phyloP scores from a whole-genome alignment of 2,329 filamentous ascomycete species.

The Exophiala oligosperma region DNA sequence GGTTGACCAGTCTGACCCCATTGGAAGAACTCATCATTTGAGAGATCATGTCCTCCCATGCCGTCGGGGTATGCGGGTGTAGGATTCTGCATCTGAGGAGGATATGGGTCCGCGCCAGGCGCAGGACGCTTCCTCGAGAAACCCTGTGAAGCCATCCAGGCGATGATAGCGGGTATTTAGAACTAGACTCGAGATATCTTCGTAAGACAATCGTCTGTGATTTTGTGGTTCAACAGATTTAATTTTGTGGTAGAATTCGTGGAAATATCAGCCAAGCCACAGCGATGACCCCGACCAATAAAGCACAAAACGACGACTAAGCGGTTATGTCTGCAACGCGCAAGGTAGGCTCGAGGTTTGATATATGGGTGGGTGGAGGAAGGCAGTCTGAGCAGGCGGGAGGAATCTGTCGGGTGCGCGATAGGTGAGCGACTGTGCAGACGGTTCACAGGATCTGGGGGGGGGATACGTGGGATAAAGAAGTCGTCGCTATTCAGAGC shows the following conservation, averaged over 20 bases:
- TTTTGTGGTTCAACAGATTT: neutral
- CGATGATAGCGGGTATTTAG: neutral
- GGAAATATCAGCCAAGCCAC: too few species aligned
- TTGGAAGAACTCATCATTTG: constrained; percentile 55
- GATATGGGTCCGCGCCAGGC: constrained; percentile 67
- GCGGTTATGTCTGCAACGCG: neutral
- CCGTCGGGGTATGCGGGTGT: constrained; percentile 37
- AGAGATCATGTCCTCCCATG: constrained; percentile 42
- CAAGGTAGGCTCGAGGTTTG: too few species aligned
- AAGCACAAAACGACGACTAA: neutral
- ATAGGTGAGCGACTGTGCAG: neutral
- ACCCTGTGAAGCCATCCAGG: constrained; percentile 37
- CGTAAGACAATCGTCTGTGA: neutral
- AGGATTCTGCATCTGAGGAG: constrained; percentile 52
- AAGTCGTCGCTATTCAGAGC: neutral
- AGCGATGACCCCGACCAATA: neutral
- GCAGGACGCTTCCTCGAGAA: constrained; percentile 69
- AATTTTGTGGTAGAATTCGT: too few species aligned
- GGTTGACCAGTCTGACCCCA: constrained; percentile 52
- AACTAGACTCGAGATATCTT: neutral
- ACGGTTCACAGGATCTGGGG: neutral
- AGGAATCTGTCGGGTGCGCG: neutral
- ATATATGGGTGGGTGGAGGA: neutral
- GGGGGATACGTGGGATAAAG: neutral
- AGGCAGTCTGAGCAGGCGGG: neutral